Conservation (phyloP, 257 asterid species). For the Plectranthus barbatus region DNA sequence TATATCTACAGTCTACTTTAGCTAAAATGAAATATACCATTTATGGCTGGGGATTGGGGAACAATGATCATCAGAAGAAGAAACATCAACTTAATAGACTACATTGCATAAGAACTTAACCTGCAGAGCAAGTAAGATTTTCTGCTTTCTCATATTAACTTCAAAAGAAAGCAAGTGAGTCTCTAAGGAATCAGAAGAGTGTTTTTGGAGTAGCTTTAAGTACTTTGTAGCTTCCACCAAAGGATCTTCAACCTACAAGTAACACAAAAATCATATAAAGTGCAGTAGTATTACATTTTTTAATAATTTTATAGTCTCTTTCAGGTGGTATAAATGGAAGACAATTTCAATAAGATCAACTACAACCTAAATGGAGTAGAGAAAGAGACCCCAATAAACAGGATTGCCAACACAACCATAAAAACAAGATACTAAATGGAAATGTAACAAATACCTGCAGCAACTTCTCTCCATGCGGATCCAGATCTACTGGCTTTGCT, state of each 20-base stretch:
- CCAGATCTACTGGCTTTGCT: slow-evolving; percentile 77
- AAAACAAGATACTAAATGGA: slow-evolving; percentile 3
- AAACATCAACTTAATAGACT: neutral
- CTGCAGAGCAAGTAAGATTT: slow-evolving; percentile 78
- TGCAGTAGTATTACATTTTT: neutral
- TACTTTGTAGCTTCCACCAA: slow-evolving; percentile 84
- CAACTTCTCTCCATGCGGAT: slow-evolving; percentile 88
- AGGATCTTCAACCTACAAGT: slow-evolving; percentile 85
- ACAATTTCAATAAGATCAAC: neutral
- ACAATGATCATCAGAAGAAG: neutral
- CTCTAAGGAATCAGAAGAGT: slow-evolving; percentile 72
- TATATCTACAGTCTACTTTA: neutral
- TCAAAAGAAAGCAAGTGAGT: slow-evolving; percentile 87
- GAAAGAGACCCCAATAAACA: slow-evolving; percentile 1
- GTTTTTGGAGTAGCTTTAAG: slow-evolving; percentile 89
- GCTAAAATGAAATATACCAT: neutral
- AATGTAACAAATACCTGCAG: slow-evolving; percentile 47
- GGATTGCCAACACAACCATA: neutral
- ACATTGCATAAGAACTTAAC: slow-evolving; percentile 24
- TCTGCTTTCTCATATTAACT: slow-evolving; percentile 87
- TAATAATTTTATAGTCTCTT: neutral
- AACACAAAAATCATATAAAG: neutral
- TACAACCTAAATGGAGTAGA: neutral
- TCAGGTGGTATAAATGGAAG: neutral
- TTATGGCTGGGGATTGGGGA: neutral